Conservation (phyloP, 768 basidiomycete genomes). For the Phlegmacium glaucopus region DNA sequence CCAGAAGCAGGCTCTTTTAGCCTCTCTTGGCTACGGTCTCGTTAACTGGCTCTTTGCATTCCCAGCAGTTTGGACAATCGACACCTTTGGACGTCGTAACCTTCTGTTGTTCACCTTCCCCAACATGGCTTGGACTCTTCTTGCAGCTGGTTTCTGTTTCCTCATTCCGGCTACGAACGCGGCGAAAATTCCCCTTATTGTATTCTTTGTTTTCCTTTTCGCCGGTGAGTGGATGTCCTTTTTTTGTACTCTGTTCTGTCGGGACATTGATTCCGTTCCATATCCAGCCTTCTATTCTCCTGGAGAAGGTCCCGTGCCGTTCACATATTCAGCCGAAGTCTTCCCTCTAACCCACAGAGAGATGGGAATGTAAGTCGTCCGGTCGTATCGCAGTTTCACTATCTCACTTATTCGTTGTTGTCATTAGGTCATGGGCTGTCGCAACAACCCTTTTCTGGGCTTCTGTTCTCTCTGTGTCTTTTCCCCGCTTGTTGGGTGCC, state of each 20-base stretch:
- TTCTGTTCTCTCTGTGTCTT: slow-evolving; percentile 51
- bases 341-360: slow-evolving; percentile 84
- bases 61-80: slow-evolving; percentile 65
- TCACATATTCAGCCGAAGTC: slow-evolving; percentile 88
- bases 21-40: slow-evolving; percentile 65
- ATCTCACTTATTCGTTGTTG: slow-evolving; percentile 21
- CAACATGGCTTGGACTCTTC: slow-evolving; percentile 71
- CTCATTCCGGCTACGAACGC: slow-evolving; percentile 34
- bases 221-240: slow-evolving; percentile 26
- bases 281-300: slow-evolving; percentile 69
- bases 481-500: slow-evolving; percentile 52
- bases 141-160: slow-evolving; percentile 76
- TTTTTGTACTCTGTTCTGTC: neutral
- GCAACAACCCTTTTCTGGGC: slow-evolving; percentile 51
- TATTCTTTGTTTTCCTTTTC: slow-evolving; percentile 42
- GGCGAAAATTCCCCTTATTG: slow-evolving; percentile 42
- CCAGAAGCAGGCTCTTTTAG: slow-evolving; percentile 52
- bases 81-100: slow-evolving; percentile 76
- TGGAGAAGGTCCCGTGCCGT: slow-evolving; percentile 89
- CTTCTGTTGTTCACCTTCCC: slow-evolving; percentile 79
- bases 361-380: slow-evolving; percentile 44
- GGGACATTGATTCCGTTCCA: neutral
- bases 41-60: slow-evolving; percentile 66
- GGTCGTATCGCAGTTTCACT: slow-evolving; percentile 20
- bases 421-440: slow-evolving; percentile 49